Evolutionary conservation across 768 basidiomycete species (phyloP).

Genomic region (Favolaschia claudopus): DNA sequence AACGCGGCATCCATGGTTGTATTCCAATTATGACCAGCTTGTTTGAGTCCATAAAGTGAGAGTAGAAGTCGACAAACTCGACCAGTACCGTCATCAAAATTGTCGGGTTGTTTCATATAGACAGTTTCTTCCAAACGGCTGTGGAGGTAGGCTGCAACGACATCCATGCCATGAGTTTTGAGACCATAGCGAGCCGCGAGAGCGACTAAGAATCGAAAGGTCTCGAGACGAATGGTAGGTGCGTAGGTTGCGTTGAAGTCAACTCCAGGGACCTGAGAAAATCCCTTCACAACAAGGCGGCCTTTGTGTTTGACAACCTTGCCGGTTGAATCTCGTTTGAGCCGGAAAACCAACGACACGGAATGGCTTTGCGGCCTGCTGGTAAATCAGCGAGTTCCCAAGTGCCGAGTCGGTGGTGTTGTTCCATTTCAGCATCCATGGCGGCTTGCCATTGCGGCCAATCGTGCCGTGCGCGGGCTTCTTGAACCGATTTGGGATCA

Average conservation of each 20-base stretch:
- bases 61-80: slow-evolving; percentile 31
- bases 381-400: slow-evolving; percentile 8
- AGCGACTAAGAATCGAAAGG: slow-evolving; percentile 39
- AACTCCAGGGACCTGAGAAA: slow-evolving; percentile 46
- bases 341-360: slow-evolving; percentile 3
- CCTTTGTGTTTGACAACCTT: slow-evolving; percentile 15
- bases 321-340: slow-evolving; percentile 1
- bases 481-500: slow-evolving; percentile 5
- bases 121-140: slow-evolving; percentile 33
- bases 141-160: slow-evolving; percentile 26
- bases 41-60: slow-evolving; percentile 46
- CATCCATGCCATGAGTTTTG: slow-evolving; percentile 49
- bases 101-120: slow-evolving; percentile 47
- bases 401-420: slow-evolving; percentile 5
- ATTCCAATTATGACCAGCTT: slow-evolving; percentile 37
- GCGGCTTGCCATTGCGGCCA: slow-evolving; percentile 10
- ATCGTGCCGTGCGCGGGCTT: neutral
- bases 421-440: slow-evolving; percentile 15
- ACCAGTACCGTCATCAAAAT: slow-evolving; percentile 36
- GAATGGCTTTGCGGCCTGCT: neutral
- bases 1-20: slow-evolving; percentile 25
- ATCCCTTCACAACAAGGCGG: slow-evolving; percentile 42
- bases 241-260: slow-evolving; percentile 42
- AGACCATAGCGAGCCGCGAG: slow-evolving; percentile 42
- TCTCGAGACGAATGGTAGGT: slow-evolving; percentile 40